These are phyloP conservation scores for Aaosphaeria arxii DNA, from an alignment of 2,329 filamentous ascomycete genomes.

Conservation along the genomic window DNA sequence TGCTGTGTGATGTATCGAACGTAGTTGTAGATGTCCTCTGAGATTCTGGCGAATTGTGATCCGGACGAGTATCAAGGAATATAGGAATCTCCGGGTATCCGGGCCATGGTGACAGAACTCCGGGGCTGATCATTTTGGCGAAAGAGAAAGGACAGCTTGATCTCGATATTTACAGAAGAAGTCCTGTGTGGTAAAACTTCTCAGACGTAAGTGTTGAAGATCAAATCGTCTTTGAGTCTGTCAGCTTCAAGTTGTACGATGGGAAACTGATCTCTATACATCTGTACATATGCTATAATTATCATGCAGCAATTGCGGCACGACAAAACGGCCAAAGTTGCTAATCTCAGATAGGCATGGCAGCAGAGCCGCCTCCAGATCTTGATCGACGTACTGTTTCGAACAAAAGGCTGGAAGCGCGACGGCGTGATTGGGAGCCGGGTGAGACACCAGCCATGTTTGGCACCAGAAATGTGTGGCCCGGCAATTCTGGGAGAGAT, in stretches of 20 bases:
- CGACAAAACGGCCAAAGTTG: not conserved
- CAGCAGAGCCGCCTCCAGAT: not conserved
- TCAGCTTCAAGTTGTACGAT: not conserved
- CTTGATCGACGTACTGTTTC: not conserved
- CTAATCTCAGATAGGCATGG: not conserved
- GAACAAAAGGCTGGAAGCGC: not conserved
- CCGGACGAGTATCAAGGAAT: not conserved
- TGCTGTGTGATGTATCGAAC: not conserved
- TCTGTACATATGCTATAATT: not conserved
- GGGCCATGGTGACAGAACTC: not conserved
- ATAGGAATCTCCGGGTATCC: conserved; percentile 1
- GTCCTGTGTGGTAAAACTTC: too few relatives aligned
- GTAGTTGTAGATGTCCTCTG: not conserved
- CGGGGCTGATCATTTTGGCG: not conserved
- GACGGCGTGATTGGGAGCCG: not conserved
- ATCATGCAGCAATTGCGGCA: not conserved
- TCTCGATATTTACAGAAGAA: not conserved
- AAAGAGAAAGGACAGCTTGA: not conserved
- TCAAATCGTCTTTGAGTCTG: too few relatives aligned
- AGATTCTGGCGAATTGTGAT: not conserved
- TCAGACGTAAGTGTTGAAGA: too few relatives aligned
- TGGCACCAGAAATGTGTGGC: not conserved
- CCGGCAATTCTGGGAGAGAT: not conserved
- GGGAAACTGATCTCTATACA: not conserved
- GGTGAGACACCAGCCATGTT: not conserved